Conservation (phyloP, 495 filamentous ascomycete species). For the Hypoxylon trugodes region DNA sequence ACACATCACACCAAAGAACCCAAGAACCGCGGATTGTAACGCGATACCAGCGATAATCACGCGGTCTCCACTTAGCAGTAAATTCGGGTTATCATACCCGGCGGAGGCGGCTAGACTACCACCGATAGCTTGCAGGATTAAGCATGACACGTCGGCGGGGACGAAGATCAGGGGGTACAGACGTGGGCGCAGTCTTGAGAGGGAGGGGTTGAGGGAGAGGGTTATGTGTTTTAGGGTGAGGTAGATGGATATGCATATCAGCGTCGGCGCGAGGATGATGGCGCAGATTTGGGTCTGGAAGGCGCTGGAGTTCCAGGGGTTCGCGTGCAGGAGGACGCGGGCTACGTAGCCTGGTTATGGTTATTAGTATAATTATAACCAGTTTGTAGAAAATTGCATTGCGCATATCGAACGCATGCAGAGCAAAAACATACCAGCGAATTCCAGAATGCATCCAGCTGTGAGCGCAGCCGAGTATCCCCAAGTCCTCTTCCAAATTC, state of each 20-base stretch:
- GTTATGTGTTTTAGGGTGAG: constrained; percentile 73
- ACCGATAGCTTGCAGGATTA: constrained; percentile 70
- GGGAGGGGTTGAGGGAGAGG: constrained; percentile 60
- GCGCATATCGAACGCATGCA: not conserved
- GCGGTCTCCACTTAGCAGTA: constrained; percentile 62
- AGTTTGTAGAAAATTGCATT: too few relatives aligned
- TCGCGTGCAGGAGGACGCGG: constrained; percentile 64
- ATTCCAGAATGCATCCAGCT: constrained; percentile 53
- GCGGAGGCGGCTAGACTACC: constrained; percentile 67
- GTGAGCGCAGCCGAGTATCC: constrained; percentile 64
- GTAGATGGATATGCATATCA: constrained; percentile 72
- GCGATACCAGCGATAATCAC: constrained; percentile 77
- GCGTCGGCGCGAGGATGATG: constrained; percentile 71
- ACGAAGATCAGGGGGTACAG: constrained; percentile 73
- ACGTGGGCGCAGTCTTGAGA: constrained; percentile 64
- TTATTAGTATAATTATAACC: constrained; percentile 10
- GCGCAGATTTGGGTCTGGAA: constrained; percentile 75
- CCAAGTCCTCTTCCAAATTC: constrained; percentile 68
- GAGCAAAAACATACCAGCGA: constrained; percentile 45
- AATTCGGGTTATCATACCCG: constrained; percentile 45
- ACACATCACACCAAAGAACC: constrained; percentile 62
- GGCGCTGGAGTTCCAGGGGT: constrained; percentile 65
- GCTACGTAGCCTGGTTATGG: constrained; percentile 63
- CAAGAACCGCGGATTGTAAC: constrained; percentile 72
- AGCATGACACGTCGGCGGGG: constrained; percentile 68